Evolutionary conservation across 495 filamentous ascomycete genomes (phyloP).

Genomic region (Penicillium antarcticum): DNA sequence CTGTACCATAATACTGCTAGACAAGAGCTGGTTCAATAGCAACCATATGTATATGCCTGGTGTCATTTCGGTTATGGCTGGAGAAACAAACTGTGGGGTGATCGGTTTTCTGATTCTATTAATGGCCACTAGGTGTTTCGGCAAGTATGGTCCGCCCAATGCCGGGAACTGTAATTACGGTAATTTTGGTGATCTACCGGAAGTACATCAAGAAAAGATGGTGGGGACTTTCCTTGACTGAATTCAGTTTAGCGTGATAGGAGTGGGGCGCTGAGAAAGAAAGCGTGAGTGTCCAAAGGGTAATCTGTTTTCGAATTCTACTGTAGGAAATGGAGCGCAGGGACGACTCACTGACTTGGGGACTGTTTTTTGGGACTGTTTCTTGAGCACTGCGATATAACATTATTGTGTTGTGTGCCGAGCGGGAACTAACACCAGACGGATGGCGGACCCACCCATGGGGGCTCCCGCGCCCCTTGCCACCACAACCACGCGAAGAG

Average conservation of each 20-base stretch:
- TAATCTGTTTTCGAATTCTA: constrained; percentile 3
- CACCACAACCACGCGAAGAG: too few species aligned
- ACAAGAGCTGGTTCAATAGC: too few species aligned
- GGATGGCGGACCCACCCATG: too few species aligned
- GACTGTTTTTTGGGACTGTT: too few species aligned
- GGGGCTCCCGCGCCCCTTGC: too few species aligned
- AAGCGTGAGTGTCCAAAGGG: not conserved
- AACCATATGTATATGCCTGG: too few species aligned
- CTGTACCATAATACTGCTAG: too few species aligned
- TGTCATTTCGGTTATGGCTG: not conserved
- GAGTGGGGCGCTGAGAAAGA: not conserved
- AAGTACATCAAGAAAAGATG: not conserved
- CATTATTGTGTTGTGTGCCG: too few species aligned
- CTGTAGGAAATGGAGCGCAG: too few species aligned
- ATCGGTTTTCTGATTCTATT: not conserved
- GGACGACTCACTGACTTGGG: too few species aligned
- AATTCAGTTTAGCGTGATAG: not conserved
- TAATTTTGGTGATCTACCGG: not conserved
- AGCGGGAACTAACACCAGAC: too few species aligned
- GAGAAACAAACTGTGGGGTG: not conserved
- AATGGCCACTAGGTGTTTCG: not conserved
- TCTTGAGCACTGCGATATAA: too few species aligned
- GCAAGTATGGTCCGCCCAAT: not conserved
- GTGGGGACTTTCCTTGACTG: not conserved
- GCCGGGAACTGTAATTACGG: not conserved